These are phyloP conservation scores for Postia placenta DNA, from an alignment of 768 basidiomycete genomes.

Conservation along the genomic window DNA sequence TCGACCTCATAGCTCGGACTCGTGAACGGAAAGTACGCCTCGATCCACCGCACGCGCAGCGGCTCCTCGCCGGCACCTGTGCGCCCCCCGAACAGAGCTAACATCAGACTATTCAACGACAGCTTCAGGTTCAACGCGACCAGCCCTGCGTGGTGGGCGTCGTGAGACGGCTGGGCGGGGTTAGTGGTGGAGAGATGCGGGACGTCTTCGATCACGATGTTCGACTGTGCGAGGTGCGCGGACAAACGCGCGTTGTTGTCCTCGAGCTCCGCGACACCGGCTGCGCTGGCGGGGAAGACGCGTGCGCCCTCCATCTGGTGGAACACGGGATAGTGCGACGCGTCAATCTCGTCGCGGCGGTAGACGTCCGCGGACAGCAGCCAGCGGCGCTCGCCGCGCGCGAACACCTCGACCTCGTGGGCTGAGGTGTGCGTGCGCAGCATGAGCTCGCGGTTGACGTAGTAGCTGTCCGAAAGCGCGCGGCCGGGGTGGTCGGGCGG, in stretches of 20 bases:
- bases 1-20: constrained; percentile 98
- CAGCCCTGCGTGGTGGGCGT: constrained; percentile 63
- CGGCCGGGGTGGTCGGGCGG: constrained; percentile 91
- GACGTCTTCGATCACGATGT: constrained; percentile 84
- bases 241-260: constrained; percentile 66
- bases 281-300: constrained; percentile 59
- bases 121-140: constrained; percentile 86
- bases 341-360: constrained; percentile 95
- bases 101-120: constrained; percentile 79
- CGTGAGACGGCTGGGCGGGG: constrained; percentile 75
- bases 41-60: constrained; percentile 91
- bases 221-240: constrained; percentile 54
- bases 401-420: constrained; percentile 92
- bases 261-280: constrained; percentile 55
- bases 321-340: constrained; percentile 94
- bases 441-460: constrained; percentile 86
- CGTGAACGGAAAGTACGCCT: constrained; percentile 97
- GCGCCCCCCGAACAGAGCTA: constrained; percentile 69
- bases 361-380: constrained; percentile 96
- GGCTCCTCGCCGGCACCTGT: constrained; percentile 56
- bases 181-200: constrained; percentile 70
- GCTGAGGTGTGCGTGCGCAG: constrained; percentile 98
- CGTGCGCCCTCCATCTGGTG: constrained; percentile 97
- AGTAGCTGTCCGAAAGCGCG: constrained; percentile 88
- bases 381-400: constrained; percentile 72